Conservation (phyloP, 2,329 filamentous ascomycete genomes). For the Ceratocystis huliohia region DNA sequence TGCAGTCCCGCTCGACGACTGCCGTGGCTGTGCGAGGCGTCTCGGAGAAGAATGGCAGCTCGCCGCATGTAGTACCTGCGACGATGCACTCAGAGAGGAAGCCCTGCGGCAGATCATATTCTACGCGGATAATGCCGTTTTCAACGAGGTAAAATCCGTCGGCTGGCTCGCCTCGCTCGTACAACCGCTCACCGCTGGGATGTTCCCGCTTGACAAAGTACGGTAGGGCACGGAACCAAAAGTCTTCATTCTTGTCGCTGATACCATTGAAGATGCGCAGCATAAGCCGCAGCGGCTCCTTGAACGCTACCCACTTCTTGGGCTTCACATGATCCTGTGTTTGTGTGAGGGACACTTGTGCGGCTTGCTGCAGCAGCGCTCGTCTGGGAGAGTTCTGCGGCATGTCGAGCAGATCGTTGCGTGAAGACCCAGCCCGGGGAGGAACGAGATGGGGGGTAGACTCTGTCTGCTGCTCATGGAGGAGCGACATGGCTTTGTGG, state of each 20-base stretch:
- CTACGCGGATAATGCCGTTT: constrained; percentile 73
- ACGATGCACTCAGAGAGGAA: constrained; percentile 83
- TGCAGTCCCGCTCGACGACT: constrained; percentile 64
- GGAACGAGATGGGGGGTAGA: constrained; percentile 37
- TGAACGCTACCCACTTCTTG: constrained; percentile 73
- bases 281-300: constrained; percentile 80
- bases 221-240: constrained; percentile 70
- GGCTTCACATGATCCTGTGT: constrained; percentile 50
- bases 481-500: constrained; percentile 42
- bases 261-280: constrained; percentile 90
- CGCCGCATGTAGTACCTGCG: constrained; percentile 86
- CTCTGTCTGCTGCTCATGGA: constrained; percentile 32
- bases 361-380: constrained; percentile 64
- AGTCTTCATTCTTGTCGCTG: constrained; percentile 78
- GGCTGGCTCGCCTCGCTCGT: constrained; percentile 61
- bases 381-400: constrained; percentile 69
- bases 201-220: constrained; percentile 65
- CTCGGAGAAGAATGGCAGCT: constrained; percentile 90
- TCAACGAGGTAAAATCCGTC: constrained; percentile 85
- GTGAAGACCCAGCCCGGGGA: constrained; percentile 28
- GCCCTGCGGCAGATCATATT: constrained; percentile 85
- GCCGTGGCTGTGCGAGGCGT: constrained; percentile 80
- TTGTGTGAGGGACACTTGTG: constrained; percentile 38
- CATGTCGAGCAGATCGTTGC: constrained; percentile 22
- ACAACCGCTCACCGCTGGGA: constrained; percentile 58